These are phyloP conservation scores for Yarrowia sp. DNA, from an alignment of 805 yeast species.

Conservation along the genomic window DNA sequence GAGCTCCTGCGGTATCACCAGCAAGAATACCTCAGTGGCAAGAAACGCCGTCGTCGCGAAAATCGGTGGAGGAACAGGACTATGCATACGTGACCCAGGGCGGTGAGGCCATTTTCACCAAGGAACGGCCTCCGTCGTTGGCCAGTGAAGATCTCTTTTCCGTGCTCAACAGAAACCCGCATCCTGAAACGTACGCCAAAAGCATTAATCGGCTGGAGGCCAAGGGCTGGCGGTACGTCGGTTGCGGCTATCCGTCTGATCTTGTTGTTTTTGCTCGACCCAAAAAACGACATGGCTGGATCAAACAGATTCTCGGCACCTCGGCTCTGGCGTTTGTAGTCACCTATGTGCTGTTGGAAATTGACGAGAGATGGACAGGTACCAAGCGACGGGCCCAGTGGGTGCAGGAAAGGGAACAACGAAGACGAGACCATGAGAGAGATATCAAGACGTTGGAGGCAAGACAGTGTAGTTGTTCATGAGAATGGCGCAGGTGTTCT, in stretches of 20 bases:
- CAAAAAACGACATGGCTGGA: neutral
- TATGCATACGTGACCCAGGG: conserved; percentile 32
- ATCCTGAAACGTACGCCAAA: conserved; percentile 31
- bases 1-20: too few species aligned
- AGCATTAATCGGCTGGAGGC: conserved; percentile 46
- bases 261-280: conserved; percentile 45
- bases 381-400: neutral
- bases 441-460: conserved; percentile 3
- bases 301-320: neutral
- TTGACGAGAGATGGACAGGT: conserved; percentile 17
- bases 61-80: conserved; percentile 22
- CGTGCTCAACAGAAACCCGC: conserved; percentile 28
- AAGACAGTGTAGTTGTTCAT: neutral
- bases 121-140: conserved; percentile 28
- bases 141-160: conserved; percentile 32
- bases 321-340: neutral
- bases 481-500: too few species aligned
- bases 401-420: neutral
- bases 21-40: conserved; percentile 3
- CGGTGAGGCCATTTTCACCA: conserved; percentile 29
- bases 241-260: conserved; percentile 44
- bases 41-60: neutral
- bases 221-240: conserved; percentile 54
- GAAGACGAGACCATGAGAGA: neutral
- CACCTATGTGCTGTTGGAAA: neutral